phyloP scores from a whole-genome alignment of 1,284 basidiomycete genomes.

The Sphagnurus paluster region DNA sequence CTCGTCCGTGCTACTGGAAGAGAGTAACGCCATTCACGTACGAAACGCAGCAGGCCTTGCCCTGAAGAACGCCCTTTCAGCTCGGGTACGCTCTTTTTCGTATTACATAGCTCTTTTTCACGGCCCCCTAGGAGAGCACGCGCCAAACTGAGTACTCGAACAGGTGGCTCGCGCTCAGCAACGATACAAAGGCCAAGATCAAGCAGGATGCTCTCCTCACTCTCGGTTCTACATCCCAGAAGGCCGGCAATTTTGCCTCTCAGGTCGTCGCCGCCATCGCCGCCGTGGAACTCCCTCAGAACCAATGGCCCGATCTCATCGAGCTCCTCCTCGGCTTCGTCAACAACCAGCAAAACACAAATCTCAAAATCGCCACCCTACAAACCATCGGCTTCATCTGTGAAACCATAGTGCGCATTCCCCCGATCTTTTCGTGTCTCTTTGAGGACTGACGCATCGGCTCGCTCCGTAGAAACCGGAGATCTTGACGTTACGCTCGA shows the following conservation, averaged over 20 bases:
- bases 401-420: constrained; percentile 83
- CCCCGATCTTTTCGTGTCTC: constrained; percentile 7
- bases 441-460: constrained; percentile 7
- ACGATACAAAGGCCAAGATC: constrained; percentile 75
- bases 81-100: constrained; percentile 65
- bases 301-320: constrained; percentile 91
- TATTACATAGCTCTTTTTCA: constrained; percentile 17
- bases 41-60: constrained; percentile 95
- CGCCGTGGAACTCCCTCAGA: constrained; percentile 86
- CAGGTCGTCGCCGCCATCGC: constrained; percentile 96
- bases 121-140: constrained; percentile 61
- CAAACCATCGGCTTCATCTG: constrained; percentile 98
- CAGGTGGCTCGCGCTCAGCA: constrained; percentile 81
- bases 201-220: constrained; percentile 87
- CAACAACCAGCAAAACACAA: constrained; percentile 73
- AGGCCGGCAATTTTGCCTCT: constrained; percentile 86
- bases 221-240: constrained; percentile 72
- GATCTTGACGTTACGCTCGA: constrained; percentile 85
- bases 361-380: constrained; percentile 86
- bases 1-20: constrained; percentile 78
- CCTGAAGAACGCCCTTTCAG: constrained; percentile 93
- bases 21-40: constrained; percentile 71
- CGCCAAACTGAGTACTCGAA: constrained; percentile 77
- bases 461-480: constrained; percentile 75
- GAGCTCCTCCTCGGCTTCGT: constrained; percentile 87